phyloP scores from a whole-genome alignment of 2,329 filamentous ascomycete species.

The Sporothrix luriei region DNA sequence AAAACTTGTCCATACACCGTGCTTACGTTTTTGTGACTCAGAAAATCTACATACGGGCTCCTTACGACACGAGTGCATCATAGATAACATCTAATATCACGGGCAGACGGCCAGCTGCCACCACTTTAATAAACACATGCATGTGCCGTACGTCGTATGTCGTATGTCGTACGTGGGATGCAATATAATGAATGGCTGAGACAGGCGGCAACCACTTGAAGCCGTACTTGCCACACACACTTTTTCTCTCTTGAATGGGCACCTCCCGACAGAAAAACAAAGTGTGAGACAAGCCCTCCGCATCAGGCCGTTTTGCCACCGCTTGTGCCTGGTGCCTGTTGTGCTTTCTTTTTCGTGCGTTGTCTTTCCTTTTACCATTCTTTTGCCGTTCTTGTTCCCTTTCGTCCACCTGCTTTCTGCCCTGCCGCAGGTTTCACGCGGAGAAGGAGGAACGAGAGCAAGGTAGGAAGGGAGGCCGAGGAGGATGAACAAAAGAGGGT shows the following conservation, averaged over 20 bases:
- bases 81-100: not conserved
- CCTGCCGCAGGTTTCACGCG: constrained; percentile 19
- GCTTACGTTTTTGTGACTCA: not conserved
- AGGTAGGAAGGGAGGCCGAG: not conserved
- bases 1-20: not conserved
- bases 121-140: not conserved
- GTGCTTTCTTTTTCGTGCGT: not conserved
- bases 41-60: too few relatives aligned
- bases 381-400: not conserved
- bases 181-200: not conserved
- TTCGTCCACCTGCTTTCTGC: not conserved
- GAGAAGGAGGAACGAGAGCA: not conserved
- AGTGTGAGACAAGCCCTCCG: constrained; percentile 1
- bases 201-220: constrained; percentile 8
- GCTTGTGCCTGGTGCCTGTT: constrained; percentile 9
- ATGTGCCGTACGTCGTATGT: not conserved
- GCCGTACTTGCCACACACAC: constrained; percentile 1
- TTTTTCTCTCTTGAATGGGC: too few relatives aligned
- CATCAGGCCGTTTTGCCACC: not conserved
- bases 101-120: not conserved
- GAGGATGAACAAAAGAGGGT: constrained; percentile 9
- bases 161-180: not conserved
- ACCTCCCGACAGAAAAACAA: not conserved
- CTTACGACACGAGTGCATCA: too few relatives aligned
- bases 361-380: not conserved